Evolutionary conservation across 208 protist species (phyloP), one percentile per base, ranked within the genome.

Genomic region (Leishmania arabica): DNA sequence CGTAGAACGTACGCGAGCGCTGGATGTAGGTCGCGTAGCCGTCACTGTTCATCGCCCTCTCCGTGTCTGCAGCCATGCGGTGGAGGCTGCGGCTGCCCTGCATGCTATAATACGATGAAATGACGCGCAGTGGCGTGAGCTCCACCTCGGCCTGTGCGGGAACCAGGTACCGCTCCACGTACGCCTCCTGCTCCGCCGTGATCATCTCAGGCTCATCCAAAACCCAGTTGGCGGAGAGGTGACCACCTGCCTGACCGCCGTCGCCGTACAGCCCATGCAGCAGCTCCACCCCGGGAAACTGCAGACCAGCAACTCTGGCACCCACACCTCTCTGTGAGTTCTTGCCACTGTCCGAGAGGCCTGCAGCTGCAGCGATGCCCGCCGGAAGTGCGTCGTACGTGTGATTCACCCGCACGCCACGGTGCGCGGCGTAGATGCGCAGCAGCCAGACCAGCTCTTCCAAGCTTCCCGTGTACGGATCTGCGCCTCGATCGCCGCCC

Each of bases 11-110:
- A 19, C 51, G 11, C 27, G 88, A 91, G 42, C 65, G 79, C 40
- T 77, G 69, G 47, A 82, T 81, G 69, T 84, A 77, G 27, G n/a
- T 58, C 9, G 83, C 80, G 72, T 84, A 89, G 40, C 83, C 82
- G 75, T 90, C 79, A 66, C 85, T 77, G 69, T 86, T 78, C 80
- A 89, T 80, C 54, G 82, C 77, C 40, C 78, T 81, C 80, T 91
- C 88, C 27, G 83, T 82, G 9, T 83, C 85, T 1, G 77, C 81
- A 34, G 84, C 86, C 5, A 83, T 70, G 27, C 62, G 54, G n/a
- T 85, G 47, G 11, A 91, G 71, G 37, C 86, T 79, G 60, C 65
- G 77, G 9, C 69, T 37, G 15, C 64, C 73, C 51, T 71, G 51
- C 19, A 68, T 49, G 65, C 82, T 75, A 72, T 88, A 90, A 78